Conservation (phyloP, 176 grass and related monocot genomes). For the Paspalum notatum region DNA sequence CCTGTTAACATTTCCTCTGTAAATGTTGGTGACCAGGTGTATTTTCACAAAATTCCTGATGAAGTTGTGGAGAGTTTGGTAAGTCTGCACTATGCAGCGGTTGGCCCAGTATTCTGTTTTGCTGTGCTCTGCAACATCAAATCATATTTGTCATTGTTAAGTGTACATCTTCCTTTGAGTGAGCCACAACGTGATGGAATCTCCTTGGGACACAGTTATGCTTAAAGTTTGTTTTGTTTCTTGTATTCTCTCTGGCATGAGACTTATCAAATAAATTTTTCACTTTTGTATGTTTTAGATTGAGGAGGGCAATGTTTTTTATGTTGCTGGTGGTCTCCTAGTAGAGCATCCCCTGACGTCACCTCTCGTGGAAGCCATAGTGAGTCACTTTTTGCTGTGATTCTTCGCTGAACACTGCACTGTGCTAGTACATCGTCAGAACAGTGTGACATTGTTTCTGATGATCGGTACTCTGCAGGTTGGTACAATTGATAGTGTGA, state of each 20-base stretch:
- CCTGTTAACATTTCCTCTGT: conserved; percentile 36
- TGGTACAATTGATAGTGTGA: conserved; percentile 88
- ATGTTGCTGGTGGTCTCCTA: conserved; percentile 88
- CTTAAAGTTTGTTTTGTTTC: not conserved
- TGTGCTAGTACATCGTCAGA: not conserved
- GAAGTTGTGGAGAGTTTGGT: conserved; percentile 88
- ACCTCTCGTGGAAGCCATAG: conserved; percentile 90
- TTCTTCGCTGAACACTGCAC: conserved; percentile 16
- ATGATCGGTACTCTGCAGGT: conserved; percentile 46
- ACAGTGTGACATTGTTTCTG: not conserved
- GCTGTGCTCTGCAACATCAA: not conserved
- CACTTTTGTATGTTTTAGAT: conserved; percentile 58
- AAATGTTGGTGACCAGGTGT: conserved; percentile 64
- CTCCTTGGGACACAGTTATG: not conserved
- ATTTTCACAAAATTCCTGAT: conserved; percentile 91
- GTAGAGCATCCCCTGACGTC: conserved; percentile 93
- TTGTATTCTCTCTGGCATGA: not conserved
- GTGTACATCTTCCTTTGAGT: not conserved
- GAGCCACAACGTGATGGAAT: not conserved
- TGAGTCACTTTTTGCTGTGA: conserved; percentile 47
- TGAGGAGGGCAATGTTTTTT: conserved; percentile 85
- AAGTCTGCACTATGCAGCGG: conserved; percentile 30
- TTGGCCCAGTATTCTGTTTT: not conserved
- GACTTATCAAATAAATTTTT: conserved; percentile 14
- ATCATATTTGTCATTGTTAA: not conserved